Conservation (phyloP, 2,329 filamentous ascomycete species). For the Microsporum audouinii region DNA sequence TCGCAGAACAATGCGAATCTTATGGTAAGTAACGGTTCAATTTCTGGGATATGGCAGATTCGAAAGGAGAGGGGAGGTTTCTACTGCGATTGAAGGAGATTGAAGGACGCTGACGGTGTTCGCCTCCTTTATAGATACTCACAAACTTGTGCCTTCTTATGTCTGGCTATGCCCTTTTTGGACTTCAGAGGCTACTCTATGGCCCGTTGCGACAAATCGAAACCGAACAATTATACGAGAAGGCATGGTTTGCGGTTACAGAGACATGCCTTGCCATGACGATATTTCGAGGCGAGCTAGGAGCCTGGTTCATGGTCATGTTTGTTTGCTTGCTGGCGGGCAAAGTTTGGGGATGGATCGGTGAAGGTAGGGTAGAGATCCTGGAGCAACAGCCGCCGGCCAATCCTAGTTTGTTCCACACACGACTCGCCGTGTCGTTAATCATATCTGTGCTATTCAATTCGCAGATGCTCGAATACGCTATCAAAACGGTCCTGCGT, state of each 20-base stretch:
- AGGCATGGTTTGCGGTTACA: conserved; percentile 94
- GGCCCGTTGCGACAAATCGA: conserved; percentile 85
- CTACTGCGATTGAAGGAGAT: background rate
- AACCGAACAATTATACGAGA: conserved; percentile 93
- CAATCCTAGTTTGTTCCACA: conserved; percentile 80
- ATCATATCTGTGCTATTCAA: conserved; percentile 70
- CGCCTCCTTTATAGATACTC: conserved; percentile 51
- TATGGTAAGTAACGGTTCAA: conserved; percentile 50
- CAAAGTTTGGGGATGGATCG: conserved; percentile 98
- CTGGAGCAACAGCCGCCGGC: conserved; percentile 89
- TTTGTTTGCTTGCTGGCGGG: conserved; percentile 84
- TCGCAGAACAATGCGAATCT: conserved; percentile 93
- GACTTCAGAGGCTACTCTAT: conserved; percentile 79
- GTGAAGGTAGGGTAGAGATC: conserved; percentile 83
- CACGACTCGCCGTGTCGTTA: conserved; percentile 66
- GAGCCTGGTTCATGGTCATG: conserved; percentile 91
- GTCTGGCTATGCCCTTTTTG: conserved; percentile 71
- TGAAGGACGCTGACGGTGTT: conserved; percentile 6
- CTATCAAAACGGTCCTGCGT: conserved; percentile 68
- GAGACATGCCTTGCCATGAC: conserved; percentile 98
- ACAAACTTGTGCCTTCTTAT: conserved; percentile 80
- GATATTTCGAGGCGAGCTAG: conserved; percentile 90
- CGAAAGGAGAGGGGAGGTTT: background rate
- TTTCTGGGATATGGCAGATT: background rate
- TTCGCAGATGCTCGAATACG: conserved; percentile 66